phyloP scores from a whole-genome alignment of 2,329 filamentous ascomycete species.

The Rugonectria rugulosa region DNA sequence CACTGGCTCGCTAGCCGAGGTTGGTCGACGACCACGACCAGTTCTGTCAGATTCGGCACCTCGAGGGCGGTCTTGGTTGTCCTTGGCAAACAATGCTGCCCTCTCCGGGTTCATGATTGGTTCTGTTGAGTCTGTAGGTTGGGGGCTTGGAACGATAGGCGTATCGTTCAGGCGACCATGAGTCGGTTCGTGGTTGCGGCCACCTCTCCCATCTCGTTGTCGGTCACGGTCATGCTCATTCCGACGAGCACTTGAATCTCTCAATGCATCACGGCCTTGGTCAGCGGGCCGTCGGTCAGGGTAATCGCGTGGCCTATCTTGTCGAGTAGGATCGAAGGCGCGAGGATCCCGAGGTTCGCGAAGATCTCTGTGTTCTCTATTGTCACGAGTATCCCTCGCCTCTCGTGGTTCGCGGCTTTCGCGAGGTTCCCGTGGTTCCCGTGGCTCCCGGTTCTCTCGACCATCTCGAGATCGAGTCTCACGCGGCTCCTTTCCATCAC shows the following conservation, averaged over 20 bases:
- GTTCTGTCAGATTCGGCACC: slow-evolving; percentile 41
- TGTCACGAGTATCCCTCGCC: slow-evolving; percentile 49
- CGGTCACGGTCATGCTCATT: slow-evolving; percentile 54
- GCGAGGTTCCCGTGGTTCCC: slow-evolving; percentile 34
- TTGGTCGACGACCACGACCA: slow-evolving; percentile 39
- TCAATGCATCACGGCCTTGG: slow-evolving; percentile 32
- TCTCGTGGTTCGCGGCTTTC: slow-evolving; percentile 45
- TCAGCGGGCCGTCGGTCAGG: slow-evolving; percentile 55
- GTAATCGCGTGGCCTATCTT: slow-evolving; percentile 52
- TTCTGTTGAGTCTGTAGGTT: slow-evolving; percentile 44
- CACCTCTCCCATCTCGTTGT: slow-evolving; percentile 40
- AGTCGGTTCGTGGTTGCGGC: slow-evolving; percentile 35
- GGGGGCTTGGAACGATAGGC: slow-evolving; percentile 39
- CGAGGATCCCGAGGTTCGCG: slow-evolving; percentile 47
- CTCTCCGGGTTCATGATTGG: slow-evolving; percentile 64
- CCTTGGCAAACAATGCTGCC: slow-evolving; percentile 56
- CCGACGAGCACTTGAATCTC: slow-evolving; percentile 47
- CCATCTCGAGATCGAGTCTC: slow-evolving; percentile 46
- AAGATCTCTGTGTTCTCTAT: slow-evolving; percentile 47
- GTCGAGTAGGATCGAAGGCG: slow-evolving; percentile 50
- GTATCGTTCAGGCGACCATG: slow-evolving; percentile 40
- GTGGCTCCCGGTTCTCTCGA: slow-evolving; percentile 38
- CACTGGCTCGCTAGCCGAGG: slow-evolving; percentile 35
- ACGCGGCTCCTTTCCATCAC: slow-evolving; percentile 47
- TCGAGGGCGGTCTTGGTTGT: slow-evolving; percentile 39